A percentile compares a stretch with the other conserved stretches of the same genome.
Conservation (phyloP, 495 filamentous ascomycete genomes). For the Podospora fimiseda region DNA sequence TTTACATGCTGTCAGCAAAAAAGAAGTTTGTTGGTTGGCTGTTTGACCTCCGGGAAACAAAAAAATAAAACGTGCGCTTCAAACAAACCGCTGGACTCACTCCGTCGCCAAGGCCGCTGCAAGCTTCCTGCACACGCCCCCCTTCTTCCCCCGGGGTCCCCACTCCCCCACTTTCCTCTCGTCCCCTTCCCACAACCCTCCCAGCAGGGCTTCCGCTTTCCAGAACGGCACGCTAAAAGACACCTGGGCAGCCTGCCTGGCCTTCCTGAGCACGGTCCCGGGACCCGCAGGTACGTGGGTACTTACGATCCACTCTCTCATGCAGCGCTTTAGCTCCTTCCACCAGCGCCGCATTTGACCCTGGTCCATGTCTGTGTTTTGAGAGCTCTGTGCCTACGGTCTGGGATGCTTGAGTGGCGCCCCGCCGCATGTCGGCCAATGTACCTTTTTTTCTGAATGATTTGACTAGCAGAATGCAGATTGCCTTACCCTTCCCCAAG, state of each 20-base stretch:
- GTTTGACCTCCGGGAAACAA: neutral
- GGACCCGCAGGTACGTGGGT: too few species aligned
- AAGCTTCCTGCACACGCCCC: constrained; percentile 6
- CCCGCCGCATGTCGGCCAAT: constrained; percentile 13
- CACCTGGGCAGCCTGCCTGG: neutral
- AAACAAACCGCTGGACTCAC: too few species aligned
- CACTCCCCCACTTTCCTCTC: neutral
- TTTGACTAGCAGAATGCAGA: constrained; percentile 7
- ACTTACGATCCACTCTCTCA: neutral
- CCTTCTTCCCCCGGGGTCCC: neutral
- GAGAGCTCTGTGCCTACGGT: constrained; percentile 4
- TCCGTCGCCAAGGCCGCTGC: too few species aligned
- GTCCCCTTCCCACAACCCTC: too few species aligned
- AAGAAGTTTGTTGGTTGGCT: neutral
- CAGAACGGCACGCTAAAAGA: constrained; percentile 16
- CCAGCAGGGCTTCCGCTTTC: constrained; percentile 16
- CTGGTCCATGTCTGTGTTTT: constrained; percentile 6
- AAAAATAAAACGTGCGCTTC: constrained; percentile 5
- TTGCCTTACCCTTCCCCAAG: constrained; percentile 14
- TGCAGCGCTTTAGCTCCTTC: constrained; percentile 8
- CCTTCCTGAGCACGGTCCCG: constrained; percentile 8
- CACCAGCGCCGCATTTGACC: constrained; percentile 9
- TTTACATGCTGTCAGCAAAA: too few species aligned
- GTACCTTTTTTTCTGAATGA: constrained; percentile 16
- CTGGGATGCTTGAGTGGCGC: constrained; percentile 12